phyloP scores from a whole-genome alignment of 139 green algal genomes.

The Penium margaritaceum region DNA sequence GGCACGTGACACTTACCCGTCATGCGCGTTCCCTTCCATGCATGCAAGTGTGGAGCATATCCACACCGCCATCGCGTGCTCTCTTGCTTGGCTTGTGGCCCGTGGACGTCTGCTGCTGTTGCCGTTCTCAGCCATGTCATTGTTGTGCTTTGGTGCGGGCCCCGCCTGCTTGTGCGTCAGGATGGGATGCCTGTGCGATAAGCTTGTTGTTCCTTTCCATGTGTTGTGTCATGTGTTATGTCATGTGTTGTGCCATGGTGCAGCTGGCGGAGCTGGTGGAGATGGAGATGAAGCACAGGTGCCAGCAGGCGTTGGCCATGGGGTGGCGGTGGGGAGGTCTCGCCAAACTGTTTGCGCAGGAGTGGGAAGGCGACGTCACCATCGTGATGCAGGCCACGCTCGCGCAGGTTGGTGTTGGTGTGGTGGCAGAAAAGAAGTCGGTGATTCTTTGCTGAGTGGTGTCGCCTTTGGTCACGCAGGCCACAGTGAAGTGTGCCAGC shows the following conservation, averaged over 20 bases:
- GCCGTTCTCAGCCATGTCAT: no score
- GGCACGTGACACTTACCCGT: no score
- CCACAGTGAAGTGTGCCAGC: no score
- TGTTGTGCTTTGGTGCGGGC: no score
- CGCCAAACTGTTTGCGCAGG: conserved; percentile 49
- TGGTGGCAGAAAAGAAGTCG: no score
- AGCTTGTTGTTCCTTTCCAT: conserved; percentile 1
- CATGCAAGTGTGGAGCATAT: no score
- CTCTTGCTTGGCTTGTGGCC: no score
- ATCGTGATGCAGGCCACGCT: conserved; percentile 52
- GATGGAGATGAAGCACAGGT: conserved; percentile 54
- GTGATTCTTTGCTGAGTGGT: no score
- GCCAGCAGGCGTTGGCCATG: conserved; percentile 48
- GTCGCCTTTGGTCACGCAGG: no score
- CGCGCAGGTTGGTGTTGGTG: conserved; percentile 31
- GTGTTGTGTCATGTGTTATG: conserved; percentile 11
- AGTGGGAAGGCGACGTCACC: conserved; percentile 58
- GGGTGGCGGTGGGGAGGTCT: conserved; percentile 35
- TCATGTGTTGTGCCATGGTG: not conserved
- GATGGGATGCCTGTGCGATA: not conserved
- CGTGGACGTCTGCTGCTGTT: no score
- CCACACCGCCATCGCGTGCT: no score
- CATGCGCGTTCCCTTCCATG: no score
- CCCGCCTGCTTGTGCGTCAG: not conserved
- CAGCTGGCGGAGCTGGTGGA: conserved; percentile 43